Conservation (phyloP, 1,284 basidiomycete species). For the Boletus sp. region DNA sequence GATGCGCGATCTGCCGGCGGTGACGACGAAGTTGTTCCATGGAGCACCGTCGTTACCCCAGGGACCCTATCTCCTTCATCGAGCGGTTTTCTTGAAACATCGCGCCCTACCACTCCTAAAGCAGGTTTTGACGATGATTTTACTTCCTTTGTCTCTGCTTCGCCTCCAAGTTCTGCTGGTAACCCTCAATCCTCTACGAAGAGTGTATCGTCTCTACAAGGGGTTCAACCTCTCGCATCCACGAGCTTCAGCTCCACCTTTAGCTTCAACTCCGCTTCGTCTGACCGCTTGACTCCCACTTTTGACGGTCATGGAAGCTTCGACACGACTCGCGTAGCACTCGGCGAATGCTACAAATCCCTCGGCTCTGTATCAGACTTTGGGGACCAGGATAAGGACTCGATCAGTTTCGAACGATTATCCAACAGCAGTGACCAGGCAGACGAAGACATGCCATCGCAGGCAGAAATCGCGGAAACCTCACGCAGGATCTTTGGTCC, state of each 20-base stretch:
- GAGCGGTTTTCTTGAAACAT: constrained; percentile 17
- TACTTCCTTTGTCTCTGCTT: constrained; percentile 63
- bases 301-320: constrained; percentile 18
- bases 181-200: constrained; percentile 3
- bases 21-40: constrained; percentile 17
- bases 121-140: constrained; percentile 75
- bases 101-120: constrained; percentile 25
- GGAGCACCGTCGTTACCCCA: constrained; percentile 30
- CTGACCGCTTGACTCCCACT: constrained; percentile 25
- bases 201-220: constrained; percentile 11
- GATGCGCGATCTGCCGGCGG: constrained; percentile 10
- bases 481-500: constrained; percentile 54
- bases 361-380: constrained; percentile 49
- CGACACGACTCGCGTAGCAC: constrained; percentile 18
- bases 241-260: constrained; percentile 26
- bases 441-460: constrained; percentile 43
- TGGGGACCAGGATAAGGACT: constrained; percentile 32
- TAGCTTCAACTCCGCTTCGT: constrained; percentile 19
- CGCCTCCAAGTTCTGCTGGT: constrained; percentile 24
- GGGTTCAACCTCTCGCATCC: constrained; percentile 8
- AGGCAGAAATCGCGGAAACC: constrained; percentile 49
- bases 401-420: constrained; percentile 14
- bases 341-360: constrained; percentile 40
- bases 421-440: constrained; percentile 29
- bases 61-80: constrained; percentile 28